phyloP scores from a whole-genome alignment of 305 asterid species.

The Fraxinus baroniana region DNA sequence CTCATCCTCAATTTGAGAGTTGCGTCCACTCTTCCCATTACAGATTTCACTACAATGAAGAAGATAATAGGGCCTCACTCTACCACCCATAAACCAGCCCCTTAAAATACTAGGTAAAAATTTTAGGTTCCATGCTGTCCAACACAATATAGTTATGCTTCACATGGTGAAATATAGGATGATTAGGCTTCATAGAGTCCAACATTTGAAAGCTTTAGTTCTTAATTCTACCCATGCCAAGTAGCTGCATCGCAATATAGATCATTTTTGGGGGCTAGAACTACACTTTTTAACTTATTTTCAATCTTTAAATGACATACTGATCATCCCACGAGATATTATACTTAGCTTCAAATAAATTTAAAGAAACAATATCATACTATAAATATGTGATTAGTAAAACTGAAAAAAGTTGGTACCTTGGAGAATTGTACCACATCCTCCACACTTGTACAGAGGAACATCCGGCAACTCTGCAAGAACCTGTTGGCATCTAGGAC shows the following conservation, averaged over 20 bases:
- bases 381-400: not conserved
- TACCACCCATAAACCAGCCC: not conserved
- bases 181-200: not conserved
- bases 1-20: not conserved
- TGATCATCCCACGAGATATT: not conserved
- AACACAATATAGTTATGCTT: not conserved
- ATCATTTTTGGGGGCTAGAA: not conserved
- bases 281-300: not conserved
- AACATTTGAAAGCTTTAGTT: not conserved
- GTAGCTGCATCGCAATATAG: not conserved
- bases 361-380: not conserved
- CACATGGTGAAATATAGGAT: not conserved
- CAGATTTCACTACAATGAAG: not conserved
- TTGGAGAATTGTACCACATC: conserved; percentile 72
- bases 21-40: not conserved
- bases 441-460: conserved; percentile 74
- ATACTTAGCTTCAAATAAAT: not conserved
- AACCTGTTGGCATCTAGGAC: conserved; percentile 65
- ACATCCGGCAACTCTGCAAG: conserved; percentile 69
- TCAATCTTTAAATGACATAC: not conserved
- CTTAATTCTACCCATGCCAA: not conserved
- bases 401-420: conserved; percentile 38
- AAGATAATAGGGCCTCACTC: not conserved
- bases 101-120: not conserved
- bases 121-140: not conserved